Evolutionary conservation across 2,329 filamentous ascomycete species (phyloP), one percentile per base, ranked within the genome.

Genomic region (Emericellopsis atlantica): DNA sequence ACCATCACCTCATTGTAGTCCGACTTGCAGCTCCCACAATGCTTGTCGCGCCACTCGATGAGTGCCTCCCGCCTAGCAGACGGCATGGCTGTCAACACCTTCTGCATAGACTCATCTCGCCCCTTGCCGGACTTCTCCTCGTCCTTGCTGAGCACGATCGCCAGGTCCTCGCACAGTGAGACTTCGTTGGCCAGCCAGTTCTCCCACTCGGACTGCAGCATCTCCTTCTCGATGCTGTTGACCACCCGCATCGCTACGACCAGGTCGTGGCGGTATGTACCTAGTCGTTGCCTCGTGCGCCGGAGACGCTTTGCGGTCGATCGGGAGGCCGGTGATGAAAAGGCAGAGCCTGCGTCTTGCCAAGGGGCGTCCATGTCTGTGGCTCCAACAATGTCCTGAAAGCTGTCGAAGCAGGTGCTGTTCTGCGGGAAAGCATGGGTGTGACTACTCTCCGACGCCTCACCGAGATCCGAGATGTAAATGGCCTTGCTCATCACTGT

Each of bases 181-280:
- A 79, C 81, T 63, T 98, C 92, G 49, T 85, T 81, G 4, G 74
- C 61, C 24, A 96, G 71, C 89, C 90, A 98, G 47, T 85, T 84
- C 64, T 95, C 89, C 81, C 88, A 98, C 59, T 95, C 90, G 1
- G 83, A 82, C 52, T 79, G 75, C 41, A 96, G 61, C 57, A 95
- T 81, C 58, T 95, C 88, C 44, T 75, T 73, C 66, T 96, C 92
- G 23, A 96, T 79, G 43, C 74, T 81, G 60, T 96, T 95, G 45
- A 96, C 81, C 3, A 95, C 76, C 5, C 89, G 79, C 66, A 96
- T 79, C 5, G 89, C 88, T 5, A 98, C 89, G 3, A 96, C 65
- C 16, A 98, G 68, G 54, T 96, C 88, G 57, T 98, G 87, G 3
- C 92, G 74, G 57, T 95, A 92, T 2, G 76, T 69, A 1, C 84